These are phyloP conservation scores for Globisporangium emineosum DNA, from an alignment of 352 stramenopile species.

Conservation along the genomic window DNA sequence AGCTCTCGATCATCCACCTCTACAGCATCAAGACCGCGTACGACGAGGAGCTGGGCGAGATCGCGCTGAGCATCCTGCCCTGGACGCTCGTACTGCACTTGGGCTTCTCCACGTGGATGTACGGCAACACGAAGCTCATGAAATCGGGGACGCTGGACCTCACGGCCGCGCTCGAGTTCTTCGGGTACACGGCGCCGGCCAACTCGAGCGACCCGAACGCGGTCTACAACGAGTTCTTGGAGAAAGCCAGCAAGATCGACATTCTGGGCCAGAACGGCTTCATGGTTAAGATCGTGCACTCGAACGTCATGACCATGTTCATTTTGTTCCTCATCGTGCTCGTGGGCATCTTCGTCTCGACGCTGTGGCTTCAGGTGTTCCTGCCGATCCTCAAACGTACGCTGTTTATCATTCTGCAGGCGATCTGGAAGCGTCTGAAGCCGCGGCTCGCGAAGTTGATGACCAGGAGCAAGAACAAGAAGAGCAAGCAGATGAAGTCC, in stretches of 20 bases:
- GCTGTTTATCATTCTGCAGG: constrained; percentile 27
- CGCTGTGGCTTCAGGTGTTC: constrained; percentile 46
- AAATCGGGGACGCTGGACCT: constrained; percentile 53
- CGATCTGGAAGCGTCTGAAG: constrained; percentile 30
- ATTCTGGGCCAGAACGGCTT: constrained; percentile 50
- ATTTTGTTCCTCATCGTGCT: constrained; percentile 57
- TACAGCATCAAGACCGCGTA: constrained; percentile 82
- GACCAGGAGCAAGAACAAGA: constrained; percentile 8
- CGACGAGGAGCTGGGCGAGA: constrained; percentile 71
- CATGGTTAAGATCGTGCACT: constrained; percentile 65
- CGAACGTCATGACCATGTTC: constrained; percentile 75
- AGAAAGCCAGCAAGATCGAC: constrained; percentile 41
- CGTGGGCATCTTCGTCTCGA: constrained; percentile 53
- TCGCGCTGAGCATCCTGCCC: constrained; percentile 48
- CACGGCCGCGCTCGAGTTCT: constrained; percentile 29
- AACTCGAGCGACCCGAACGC: constrained; percentile 34
- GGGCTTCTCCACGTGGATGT: constrained; percentile 82
- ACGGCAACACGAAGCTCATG: constrained; percentile 69
- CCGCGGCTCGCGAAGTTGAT: constrained; percentile 12
- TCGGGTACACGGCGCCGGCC: constrained; percentile 26
- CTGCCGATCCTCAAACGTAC: constrained; percentile 47
- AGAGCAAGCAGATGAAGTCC: constrained; percentile 15
- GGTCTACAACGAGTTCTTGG: constrained; percentile 41
- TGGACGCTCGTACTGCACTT: constrained; percentile 74
- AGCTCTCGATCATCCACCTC: constrained; percentile 69